Base-by-base conservation (phyloP, 129 eudicot genomes). In the Flaveria robusta region DNA sequence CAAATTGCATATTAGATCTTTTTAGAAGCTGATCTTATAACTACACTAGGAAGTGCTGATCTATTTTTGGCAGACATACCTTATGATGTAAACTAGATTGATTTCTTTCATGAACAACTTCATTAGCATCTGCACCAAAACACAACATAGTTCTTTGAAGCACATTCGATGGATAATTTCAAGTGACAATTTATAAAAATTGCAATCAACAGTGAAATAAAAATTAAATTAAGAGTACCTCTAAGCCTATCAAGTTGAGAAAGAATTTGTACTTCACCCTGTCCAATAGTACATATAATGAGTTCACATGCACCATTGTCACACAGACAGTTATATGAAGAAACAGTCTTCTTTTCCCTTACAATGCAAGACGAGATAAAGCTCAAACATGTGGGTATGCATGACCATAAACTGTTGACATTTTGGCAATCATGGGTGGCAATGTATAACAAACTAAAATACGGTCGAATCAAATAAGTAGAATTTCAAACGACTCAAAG, bases 161-260 rank as follows among this genome's bases (percentile, higher is more conserved):
- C 55, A 56, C 60, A 34, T 18, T 26, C 0, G 1, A 65, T 16
- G 16, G 52, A 16, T 45, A 74, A 15, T 22, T 54, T 18, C 34
- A 9, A 64, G 66, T 70, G 67, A 63, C 11, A 22, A 58, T 23
- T 37, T 75, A 79, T 49, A 45, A 7, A 52, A 1, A 52, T 20
- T 47, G 78, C 20, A 69, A 76, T 46, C 42, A 47, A 29, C 27
- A 58, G 18, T 15, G 65, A 74, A 74, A 59, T 26, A 47, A 22
- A 69, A 8, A 72, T 29, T 2, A 9, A 14, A 46, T 34, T 52
- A 68, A 62, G 13, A 56, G 26, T 79, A 92, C 92, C 90, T 85
- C 82, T 86, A 41, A 89, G 97, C 80, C 69, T 65, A 71, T 92
- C 97, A 70, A 92, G 96, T 71, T 89, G 91, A 23, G 93, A 89